Percentiles rank a stretch among this genome's conserved stretches.
Conservation (phyloP, 2,329 filamentous ascomycete species). For the Ampelomyces quisqualis region DNA sequence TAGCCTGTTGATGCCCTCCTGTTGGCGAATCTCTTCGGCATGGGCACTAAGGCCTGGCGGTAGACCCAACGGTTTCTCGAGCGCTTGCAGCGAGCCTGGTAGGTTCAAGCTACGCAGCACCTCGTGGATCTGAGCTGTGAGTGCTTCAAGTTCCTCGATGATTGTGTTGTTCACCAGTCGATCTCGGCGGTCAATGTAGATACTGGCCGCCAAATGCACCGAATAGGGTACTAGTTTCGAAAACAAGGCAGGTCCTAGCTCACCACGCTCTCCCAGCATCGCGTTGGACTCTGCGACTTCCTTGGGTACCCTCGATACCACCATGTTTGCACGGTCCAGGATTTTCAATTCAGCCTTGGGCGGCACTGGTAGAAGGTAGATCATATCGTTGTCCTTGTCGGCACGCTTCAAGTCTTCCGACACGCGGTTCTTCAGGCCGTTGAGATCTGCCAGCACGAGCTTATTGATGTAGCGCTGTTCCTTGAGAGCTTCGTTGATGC, state of each 20-base stretch:
- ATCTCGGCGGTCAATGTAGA: constrained; percentile 90
- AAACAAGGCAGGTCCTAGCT: constrained; percentile 84
- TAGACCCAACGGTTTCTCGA: constrained; percentile 90
- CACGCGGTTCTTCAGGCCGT: constrained; percentile 77
- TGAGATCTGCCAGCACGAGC: constrained; percentile 76
- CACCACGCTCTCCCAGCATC: constrained; percentile 74
- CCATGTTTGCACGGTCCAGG: constrained; percentile 88
- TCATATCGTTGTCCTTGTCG: constrained; percentile 94
- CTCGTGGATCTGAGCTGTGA: constrained; percentile 79
- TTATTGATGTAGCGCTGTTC: constrained; percentile 82
- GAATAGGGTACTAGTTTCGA: constrained; percentile 91
- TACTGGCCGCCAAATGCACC: constrained; percentile 90
- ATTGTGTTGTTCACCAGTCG: constrained; percentile 87
- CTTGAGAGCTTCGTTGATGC: constrained; percentile 82
- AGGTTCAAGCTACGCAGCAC: constrained; percentile 79
- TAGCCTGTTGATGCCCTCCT: constrained; percentile 77
- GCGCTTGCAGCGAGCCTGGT: constrained; percentile 86
- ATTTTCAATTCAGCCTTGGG: constrained; percentile 84
- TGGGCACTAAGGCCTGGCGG: constrained; percentile 84
- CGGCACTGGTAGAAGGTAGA: constrained; percentile 85
- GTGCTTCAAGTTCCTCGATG: constrained; percentile 76
- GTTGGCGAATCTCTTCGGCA: constrained; percentile 89
- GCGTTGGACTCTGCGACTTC: constrained; percentile 80
- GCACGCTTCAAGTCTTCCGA: constrained; percentile 87
- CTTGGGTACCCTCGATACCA: constrained; percentile 71